Evolutionary conservation across 495 filamentous ascomycete species (phyloP), one percentile per base, ranked within the genome.

Genomic region (Neurospora terricola): DNA sequence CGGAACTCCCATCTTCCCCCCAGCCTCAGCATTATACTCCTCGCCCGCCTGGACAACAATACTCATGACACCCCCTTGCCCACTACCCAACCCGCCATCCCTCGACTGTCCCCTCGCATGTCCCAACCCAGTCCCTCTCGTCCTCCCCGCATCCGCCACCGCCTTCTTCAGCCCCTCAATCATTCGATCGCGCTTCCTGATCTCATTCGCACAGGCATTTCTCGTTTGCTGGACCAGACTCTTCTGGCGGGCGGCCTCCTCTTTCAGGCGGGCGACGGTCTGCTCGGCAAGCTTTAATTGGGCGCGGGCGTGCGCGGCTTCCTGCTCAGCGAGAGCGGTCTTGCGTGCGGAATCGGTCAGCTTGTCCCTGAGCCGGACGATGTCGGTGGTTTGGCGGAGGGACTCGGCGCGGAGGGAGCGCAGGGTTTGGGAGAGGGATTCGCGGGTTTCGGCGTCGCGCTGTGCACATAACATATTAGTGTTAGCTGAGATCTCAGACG

Each of bases 161-260:
- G 97, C 93, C 72, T 90, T 90, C 84, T 97, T 98, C 76, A 99
- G 82, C 71, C 90, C 89, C 77, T 94, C 90, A 70, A 98, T 90
- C 82, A 97, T 92, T 59, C 93, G 85, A 77, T 99, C 96, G 12
- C 95, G 89, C 78, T 97, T 95, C 72, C 96, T 90, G 14, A 98
- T 87, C 77, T 99, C 96, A 77, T 94, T 98, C 39, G 93, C 92
- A 80, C 93, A 97, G 76, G 95, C 90, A 6, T 90, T 88, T 54
- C 94, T 88, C 14, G 96, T 93, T 79, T 98, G 95, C 42, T 89
- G 86, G 1, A 97, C 86, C 10, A 91, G 87, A 0, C 87, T 87
- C 80, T 94, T 96, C 78, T 93, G 87, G 36, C 92, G 88, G 42
- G 87, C 87, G 66, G 93, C 86, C 78, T 98, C 93, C 37, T 97